These are phyloP conservation scores for Blastobotrys petasosporus DNA, from an alignment of 1,139 yeast species.

Conservation along the genomic window DNA sequence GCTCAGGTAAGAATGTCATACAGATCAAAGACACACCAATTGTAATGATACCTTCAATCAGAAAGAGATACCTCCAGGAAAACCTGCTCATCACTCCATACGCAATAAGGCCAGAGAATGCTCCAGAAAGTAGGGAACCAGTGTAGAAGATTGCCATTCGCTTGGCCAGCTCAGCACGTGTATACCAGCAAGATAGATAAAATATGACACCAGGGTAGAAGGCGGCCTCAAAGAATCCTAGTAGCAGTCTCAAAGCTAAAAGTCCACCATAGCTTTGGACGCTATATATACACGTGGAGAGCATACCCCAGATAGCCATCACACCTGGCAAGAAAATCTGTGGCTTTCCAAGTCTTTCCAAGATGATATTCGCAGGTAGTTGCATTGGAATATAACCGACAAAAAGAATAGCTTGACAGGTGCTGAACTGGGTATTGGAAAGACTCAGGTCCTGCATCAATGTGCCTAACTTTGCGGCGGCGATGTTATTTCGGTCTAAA, in stretches of 20 bases:
- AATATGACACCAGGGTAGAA: slow-evolving; percentile 30
- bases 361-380: slow-evolving; percentile 48
- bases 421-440: slow-evolving; percentile 47
- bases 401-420: slow-evolving; percentile 49
- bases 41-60: slow-evolving; percentile 35
- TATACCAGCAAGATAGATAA: slow-evolving; percentile 30
- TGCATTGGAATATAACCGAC: slow-evolving; percentile 59
- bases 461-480: slow-evolving; percentile 54
- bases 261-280: slow-evolving; percentile 30
- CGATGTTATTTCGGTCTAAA: slow-evolving; percentile 55
- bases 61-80: slow-evolving; percentile 36
- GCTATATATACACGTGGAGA: slow-evolving; percentile 56
- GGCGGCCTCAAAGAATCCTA: slow-evolving; percentile 31
- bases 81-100: slow-evolving; percentile 32
- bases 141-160: slow-evolving; percentile 42
- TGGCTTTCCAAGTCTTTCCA: slow-evolving; percentile 45
- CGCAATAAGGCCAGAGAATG: slow-evolving; percentile 31
- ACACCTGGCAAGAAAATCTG: slow-evolving; percentile 41
- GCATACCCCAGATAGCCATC: slow-evolving; percentile 53
- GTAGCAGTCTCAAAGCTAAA: slow-evolving; percentile 23
- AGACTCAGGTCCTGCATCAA: slow-evolving; percentile 49
- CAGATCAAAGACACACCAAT: slow-evolving; percentile 28
- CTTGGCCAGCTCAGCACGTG: slow-evolving; percentile 34
- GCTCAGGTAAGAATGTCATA: slow-evolving; percentile 21
- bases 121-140: slow-evolving; percentile 34